phyloP scores from a whole-genome alignment of 2,329 filamentous ascomycete species.

The Ophiostoma himal-ulmi region DNA sequence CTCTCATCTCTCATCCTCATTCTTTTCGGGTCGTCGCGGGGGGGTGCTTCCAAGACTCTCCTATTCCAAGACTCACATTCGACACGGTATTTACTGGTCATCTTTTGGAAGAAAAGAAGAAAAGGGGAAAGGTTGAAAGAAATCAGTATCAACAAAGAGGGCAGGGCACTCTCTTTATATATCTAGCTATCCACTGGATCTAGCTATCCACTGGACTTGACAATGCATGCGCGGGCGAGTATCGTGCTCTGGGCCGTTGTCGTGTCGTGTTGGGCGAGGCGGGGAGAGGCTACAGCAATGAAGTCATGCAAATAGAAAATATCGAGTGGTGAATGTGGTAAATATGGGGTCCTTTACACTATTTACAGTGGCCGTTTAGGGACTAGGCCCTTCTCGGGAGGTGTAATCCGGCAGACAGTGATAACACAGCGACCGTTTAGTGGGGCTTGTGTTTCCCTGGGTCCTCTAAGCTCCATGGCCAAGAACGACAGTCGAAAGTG shows the following conservation, averaged over 20 bases:
- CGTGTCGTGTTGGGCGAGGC: slow-evolving; percentile 4
- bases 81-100: slow-evolving; percentile 63
- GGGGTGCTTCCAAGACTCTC: neutral
- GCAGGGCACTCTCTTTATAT: neutral
- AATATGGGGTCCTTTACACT: slow-evolving; percentile 16
- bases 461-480: neutral
- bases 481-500: neutral
- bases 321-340: neutral
- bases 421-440: neutral
- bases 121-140: neutral
- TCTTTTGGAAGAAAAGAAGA: slow-evolving; percentile 29
- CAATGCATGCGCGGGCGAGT: neutral
- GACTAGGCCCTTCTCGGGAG: slow-evolving; percentile 15
- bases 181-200: neutral
- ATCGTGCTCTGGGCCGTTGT: neutral
- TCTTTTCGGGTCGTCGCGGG: no score
- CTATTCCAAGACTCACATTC: slow-evolving; percentile 54
- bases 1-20: neutral
- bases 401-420: neutral
- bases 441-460: neutral
- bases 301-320: slow-evolving; percentile 11
- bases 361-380: slow-evolving; percentile 19
- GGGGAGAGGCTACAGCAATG: slow-evolving; percentile 6
- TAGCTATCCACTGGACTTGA: neutral
- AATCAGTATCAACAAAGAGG: neutral